These are phyloP conservation scores for Aspergillus homomorphus DNA, from an alignment of 495 filamentous ascomycete genomes.

Conservation along the genomic window DNA sequence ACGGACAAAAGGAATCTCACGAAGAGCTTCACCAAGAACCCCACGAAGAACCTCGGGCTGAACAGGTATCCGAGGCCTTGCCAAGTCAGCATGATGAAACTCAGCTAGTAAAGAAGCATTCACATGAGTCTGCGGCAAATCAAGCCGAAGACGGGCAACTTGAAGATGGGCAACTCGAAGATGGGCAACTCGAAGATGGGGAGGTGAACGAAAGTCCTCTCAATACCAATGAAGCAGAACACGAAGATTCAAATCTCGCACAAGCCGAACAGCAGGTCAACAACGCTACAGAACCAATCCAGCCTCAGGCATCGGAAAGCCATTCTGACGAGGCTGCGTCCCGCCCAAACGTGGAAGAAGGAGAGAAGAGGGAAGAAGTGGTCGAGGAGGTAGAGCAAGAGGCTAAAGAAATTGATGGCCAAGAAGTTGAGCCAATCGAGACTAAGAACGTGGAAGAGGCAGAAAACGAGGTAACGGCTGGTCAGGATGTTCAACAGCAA, in stretches of 20 bases:
- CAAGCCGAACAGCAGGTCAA: conserved; percentile 4
- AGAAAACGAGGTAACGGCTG: not conserved
- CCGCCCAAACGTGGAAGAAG: conserved; percentile 1
- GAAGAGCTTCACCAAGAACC: conserved; percentile 10
- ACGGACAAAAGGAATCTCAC: conserved; percentile 10
- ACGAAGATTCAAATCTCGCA: conserved; percentile 7
- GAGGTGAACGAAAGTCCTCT: conserved; percentile 71
- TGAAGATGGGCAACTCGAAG: too few relatives aligned
- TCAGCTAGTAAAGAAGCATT: conserved; percentile 18
- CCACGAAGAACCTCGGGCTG: conserved; percentile 6
- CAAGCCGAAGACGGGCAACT: too few relatives aligned
- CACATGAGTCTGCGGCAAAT: not conserved
- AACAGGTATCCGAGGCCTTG: conserved; percentile 5
- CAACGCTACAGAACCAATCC: not conserved
- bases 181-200: conserved; percentile 37
- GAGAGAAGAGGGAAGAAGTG: conserved; percentile 12
- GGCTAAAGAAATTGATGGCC: conserved; percentile 3
- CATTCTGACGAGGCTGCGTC: conserved; percentile 5
- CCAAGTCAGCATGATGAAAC: conserved; percentile 3
- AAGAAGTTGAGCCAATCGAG: conserved; percentile 1
- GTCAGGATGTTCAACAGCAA: not conserved
- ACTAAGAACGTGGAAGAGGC: not conserved
- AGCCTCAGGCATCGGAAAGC: conserved; percentile 16
- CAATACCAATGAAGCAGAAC: conserved; percentile 26
- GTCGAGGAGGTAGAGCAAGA: conserved; percentile 18